These are phyloP conservation scores for Blastocystis sp. DNA, from an alignment of 352 stramenopile species.

Conservation along the genomic window DNA sequence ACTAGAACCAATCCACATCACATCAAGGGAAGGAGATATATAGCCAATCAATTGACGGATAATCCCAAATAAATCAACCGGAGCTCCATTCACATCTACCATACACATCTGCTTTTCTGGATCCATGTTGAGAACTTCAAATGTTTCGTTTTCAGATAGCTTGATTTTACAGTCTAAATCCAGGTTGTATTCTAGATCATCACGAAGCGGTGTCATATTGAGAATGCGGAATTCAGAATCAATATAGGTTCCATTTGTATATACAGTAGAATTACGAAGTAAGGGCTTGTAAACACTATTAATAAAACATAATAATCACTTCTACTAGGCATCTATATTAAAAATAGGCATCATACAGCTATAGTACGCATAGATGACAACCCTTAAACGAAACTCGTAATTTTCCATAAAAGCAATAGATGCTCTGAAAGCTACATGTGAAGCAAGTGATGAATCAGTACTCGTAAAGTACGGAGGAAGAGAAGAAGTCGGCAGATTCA, in stretches of 20 bases:
- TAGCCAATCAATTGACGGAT: conserved; percentile 24
- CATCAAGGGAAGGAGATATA: not conserved
- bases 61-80: conserved; percentile 22
- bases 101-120: conserved; percentile 58
- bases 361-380: conserved; percentile 21
- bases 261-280: not conserved
- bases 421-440: conserved; percentile 6
- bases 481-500: not conserved
- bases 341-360: conserved; percentile 45
- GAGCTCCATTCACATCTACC: not conserved
- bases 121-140: conserved; percentile 43
- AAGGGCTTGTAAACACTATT: conserved; percentile 52
- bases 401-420: conserved; percentile 17
- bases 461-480: conserved; percentile 19
- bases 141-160: not conserved
- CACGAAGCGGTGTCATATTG: conserved; percentile 50
- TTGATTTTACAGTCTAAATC: conserved; percentile 37
- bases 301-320: not conserved
- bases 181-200: conserved; percentile 39
- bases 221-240: conserved; percentile 32
- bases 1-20: not conserved
- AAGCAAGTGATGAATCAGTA: not conserved
- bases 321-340: conserved; percentile 19
- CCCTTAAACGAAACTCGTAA: conserved; percentile 34
- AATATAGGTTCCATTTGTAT: conserved; percentile 14